These are phyloP conservation scores for Waltergamsia citrina DNA, from an alignment of 2,329 filamentous ascomycete species.

Conservation along the genomic window DNA sequence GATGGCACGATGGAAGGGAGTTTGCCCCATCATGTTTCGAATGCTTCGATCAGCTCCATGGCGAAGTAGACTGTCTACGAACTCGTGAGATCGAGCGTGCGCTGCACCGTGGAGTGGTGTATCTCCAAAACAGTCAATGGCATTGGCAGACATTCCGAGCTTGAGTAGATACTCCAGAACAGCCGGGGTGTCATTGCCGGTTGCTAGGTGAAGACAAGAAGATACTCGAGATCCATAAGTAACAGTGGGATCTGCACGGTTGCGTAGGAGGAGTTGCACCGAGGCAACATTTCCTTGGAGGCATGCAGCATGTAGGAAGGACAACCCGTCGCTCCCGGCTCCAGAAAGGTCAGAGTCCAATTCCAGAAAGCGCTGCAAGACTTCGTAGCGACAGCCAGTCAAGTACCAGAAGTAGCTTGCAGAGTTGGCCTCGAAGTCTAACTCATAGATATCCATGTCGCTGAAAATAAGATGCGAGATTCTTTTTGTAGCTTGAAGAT, in stretches of 20 bases:
- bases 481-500: not conserved
- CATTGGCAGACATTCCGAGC: not conserved
- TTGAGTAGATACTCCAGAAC: not conserved
- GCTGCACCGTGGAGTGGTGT: not conserved
- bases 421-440: not conserved
- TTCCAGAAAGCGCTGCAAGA: not conserved
- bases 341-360: not conserved
- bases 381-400: not conserved
- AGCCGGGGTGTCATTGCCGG: not conserved
- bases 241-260: not conserved
- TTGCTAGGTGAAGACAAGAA: not conserved
- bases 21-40: not conserved
- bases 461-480: not conserved
- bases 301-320: not conserved
- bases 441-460: not conserved
- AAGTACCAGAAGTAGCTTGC: not conserved
- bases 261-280: not conserved
- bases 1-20: not conserved
- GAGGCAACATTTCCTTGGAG: not conserved
- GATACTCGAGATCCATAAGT: not conserved
- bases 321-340: not conserved
- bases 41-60: not conserved
- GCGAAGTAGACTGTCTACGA: not conserved
- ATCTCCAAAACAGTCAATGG: not conserved
- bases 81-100: not conserved